Evolutionary conservation across 176 grass and related monocot species (phyloP).

Genomic region (Pharus latifolius): DNA sequence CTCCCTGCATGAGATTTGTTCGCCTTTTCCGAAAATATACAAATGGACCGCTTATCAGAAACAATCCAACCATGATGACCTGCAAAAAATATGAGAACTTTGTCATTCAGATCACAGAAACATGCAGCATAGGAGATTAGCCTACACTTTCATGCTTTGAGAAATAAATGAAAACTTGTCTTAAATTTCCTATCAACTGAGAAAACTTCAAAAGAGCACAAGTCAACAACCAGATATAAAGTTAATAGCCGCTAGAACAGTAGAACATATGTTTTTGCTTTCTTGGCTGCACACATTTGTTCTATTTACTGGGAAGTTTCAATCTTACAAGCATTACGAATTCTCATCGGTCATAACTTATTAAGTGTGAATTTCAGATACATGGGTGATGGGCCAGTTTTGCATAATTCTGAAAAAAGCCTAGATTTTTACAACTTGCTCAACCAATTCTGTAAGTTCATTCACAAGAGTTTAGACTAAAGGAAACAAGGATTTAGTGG

Average conservation of each 20-base stretch:
- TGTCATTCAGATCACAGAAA: not conserved
- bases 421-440: not conserved
- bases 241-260: not conserved
- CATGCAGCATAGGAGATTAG: no score
- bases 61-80: conserved; percentile 72
- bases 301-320: not conserved
- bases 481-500: conserved; percentile 1
- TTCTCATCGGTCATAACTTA: not conserved
- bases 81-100: conserved; percentile 18
- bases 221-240: not conserved
- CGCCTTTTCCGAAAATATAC: conserved; percentile 59
- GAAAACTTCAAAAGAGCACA: not conserved
- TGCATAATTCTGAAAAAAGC: not conserved
- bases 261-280: not conserved
- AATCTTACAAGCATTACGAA: not conserved
- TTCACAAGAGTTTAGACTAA: not conserved
- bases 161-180: not conserved
- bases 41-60: conserved; percentile 69
- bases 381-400: no score
- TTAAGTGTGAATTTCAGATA: conserved; percentile 5
- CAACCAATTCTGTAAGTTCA: not conserved
- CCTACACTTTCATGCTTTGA: not conserved
- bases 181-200: not conserved
- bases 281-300: not conserved
- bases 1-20: conserved; percentile 40